Percentiles rank a stretch among this genome's conserved stretches.
Conservation (phyloP, 257 asterid genomes). For the Ligustrum vulgare region DNA sequence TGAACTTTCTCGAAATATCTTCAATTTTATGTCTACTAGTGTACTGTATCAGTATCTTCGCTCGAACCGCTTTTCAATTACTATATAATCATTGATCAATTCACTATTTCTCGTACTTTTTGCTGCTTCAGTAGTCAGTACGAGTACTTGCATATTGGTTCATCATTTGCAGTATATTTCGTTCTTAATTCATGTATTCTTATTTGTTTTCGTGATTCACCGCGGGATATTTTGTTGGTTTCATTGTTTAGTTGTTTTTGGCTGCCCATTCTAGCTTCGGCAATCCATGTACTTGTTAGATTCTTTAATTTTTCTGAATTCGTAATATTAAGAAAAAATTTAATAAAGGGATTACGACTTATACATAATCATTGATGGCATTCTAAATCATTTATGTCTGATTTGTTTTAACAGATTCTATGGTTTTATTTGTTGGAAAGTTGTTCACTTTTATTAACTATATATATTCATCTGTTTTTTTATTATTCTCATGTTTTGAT, state of each 20-base stretch:
- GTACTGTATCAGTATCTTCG: background rate
- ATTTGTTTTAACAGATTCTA: too few relatives aligned
- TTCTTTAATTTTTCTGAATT: too few relatives aligned
- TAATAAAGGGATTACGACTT: too few relatives aligned
- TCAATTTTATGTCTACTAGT: background rate
- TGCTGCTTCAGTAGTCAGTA: background rate
- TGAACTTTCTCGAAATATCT: background rate
- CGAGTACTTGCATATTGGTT: background rate
- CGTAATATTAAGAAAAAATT: too few relatives aligned
- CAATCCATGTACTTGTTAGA: too few relatives aligned
- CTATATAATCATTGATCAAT: background rate
- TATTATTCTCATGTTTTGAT: background rate
- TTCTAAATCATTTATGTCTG: too few relatives aligned
- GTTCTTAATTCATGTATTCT: background rate
- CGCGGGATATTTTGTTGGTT: background rate
- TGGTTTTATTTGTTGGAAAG: background rate
- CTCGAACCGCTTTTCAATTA: background rate
- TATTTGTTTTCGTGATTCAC: background rate
- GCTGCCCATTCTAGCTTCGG: too few relatives aligned
- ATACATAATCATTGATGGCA: too few relatives aligned
- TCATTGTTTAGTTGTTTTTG: background rate
- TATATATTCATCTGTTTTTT: background rate
- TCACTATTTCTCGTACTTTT: background rate
- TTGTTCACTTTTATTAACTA: background rate
- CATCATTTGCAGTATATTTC: background rate